phyloP scores from a whole-genome alignment of 352 stramenopile species.

The Discostella stelligera region DNA sequence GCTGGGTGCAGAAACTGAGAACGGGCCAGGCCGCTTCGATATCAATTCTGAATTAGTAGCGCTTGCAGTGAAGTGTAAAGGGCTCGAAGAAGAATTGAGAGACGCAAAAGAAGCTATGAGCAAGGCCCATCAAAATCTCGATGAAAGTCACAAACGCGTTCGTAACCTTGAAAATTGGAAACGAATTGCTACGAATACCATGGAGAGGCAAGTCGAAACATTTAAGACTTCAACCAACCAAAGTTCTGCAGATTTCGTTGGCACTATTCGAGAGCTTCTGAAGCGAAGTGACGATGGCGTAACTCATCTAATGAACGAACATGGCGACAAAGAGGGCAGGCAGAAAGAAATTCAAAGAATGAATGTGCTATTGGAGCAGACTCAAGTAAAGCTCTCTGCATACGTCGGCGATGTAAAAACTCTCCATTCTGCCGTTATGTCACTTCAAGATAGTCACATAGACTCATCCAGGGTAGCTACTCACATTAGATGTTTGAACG shows the following conservation, averaged over 20 bases:
- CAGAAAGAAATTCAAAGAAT: slow-evolving; percentile 16
- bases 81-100: slow-evolving; percentile 22
- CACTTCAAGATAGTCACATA: slow-evolving; percentile 17
- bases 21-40: background rate
- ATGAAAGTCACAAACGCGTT: slow-evolving; percentile 6
- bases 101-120: slow-evolving; percentile 1
- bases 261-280: background rate
- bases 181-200: slow-evolving; percentile 11
- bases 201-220: slow-evolving; percentile 17
- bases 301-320: background rate
- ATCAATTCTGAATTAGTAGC: background rate
- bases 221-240: slow-evolving; percentile 1
- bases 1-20: slow-evolving; percentile 15
- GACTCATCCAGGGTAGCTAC: slow-evolving; percentile 23
- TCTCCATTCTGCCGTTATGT: slow-evolving; percentile 11
- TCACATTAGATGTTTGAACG: slow-evolving; percentile 44
- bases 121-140: background rate
- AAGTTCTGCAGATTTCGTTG: background rate
- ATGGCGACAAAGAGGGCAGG: background rate
- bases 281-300: background rate
- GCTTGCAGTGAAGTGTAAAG: slow-evolving; percentile 25
- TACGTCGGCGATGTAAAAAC: slow-evolving; percentile 31
- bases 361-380: slow-evolving; percentile 16
- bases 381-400: slow-evolving; percentile 8
- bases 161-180: slow-evolving; percentile 21